Conservation (phyloP, 208 protist genomes). For the Trypanosoma melophagium region DNA sequence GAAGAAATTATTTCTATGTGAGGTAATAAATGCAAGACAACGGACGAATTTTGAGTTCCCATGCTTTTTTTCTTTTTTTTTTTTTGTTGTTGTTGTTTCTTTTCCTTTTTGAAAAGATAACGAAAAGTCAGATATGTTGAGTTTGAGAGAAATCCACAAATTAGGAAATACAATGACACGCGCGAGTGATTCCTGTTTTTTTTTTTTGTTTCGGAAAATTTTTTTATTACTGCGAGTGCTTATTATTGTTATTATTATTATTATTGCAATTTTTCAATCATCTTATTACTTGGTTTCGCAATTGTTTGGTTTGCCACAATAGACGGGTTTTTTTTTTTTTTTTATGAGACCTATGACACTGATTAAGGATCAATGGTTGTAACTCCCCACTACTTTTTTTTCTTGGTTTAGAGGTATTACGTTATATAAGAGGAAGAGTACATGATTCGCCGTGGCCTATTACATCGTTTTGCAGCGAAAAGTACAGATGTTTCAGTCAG, state of each 20-base stretch:
- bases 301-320: too few relatives aligned
- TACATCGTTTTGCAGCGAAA: slow-evolving; percentile 23
- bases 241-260: too few relatives aligned
- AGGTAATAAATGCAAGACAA: slow-evolving; percentile 6
- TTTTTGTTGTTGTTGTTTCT: slow-evolving; percentile 13
- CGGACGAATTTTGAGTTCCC: neutral
- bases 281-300: too few relatives aligned
- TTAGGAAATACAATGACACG: neutral
- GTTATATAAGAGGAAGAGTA: neutral
- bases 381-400: neutral
- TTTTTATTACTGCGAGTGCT: too few relatives aligned
- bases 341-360: too few relatives aligned
- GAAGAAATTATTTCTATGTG: slow-evolving; percentile 6
- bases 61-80: slow-evolving; percentile 14
- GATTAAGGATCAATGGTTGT: too few relatives aligned
- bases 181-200: neutral
- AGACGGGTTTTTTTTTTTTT: too few relatives aligned
- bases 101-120: slow-evolving; percentile 14
- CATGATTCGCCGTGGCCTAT: slow-evolving; percentile 61
- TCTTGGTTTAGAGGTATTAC: neutral
- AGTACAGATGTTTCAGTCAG: slow-evolving; percentile 7
- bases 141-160: neutral
- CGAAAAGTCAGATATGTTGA: slow-evolving; percentile 4
- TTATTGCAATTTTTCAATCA: too few relatives aligned
- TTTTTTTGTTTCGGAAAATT: too few relatives aligned